These are phyloP conservation scores for Apium graveolens DNA, from an alignment of 129 eudicot genomes.

Conservation along the genomic window DNA sequence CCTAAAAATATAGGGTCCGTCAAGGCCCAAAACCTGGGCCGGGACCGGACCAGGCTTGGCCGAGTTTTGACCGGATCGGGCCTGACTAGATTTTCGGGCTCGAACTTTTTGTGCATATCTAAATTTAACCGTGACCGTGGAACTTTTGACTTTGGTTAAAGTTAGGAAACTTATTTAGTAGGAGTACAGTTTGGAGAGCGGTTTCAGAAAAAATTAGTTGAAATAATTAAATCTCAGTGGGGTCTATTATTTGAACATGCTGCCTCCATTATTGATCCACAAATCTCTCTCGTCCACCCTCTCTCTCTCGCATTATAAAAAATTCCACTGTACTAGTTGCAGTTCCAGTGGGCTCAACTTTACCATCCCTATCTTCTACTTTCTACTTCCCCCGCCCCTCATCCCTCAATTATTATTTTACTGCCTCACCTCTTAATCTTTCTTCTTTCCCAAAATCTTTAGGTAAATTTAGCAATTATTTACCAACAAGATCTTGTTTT, in stretches of 20 bases:
- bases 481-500: not conserved
- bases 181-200: not conserved
- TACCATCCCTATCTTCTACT: conserved; percentile 28
- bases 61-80: too few relatives aligned
- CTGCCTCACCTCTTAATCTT: not conserved
- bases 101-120: too few relatives aligned
- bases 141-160: too few relatives aligned
- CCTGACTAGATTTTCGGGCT: too few relatives aligned
- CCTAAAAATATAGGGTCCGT: too few relatives aligned
- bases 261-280: conserved; percentile 28
- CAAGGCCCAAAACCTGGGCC: too few relatives aligned
- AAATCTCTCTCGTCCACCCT: conserved; percentile 32
- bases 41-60: too few relatives aligned
- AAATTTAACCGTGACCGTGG: too few relatives aligned
- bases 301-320: not conserved
- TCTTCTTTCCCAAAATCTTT: conserved; percentile 2
- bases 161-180: too few relatives aligned
- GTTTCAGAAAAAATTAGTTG: not conserved
- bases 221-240: not conserved
- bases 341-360: conserved; percentile 15
- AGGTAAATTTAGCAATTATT: conserved; percentile 7
- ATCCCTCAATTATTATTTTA: conserved; percentile 23
- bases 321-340: conserved; percentile 14
- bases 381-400: conserved; percentile 23
- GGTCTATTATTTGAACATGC: conserved; percentile 18